phyloP scores from a whole-genome alignment of 768 basidiomycete genomes.

The Serendipita sp. region DNA sequence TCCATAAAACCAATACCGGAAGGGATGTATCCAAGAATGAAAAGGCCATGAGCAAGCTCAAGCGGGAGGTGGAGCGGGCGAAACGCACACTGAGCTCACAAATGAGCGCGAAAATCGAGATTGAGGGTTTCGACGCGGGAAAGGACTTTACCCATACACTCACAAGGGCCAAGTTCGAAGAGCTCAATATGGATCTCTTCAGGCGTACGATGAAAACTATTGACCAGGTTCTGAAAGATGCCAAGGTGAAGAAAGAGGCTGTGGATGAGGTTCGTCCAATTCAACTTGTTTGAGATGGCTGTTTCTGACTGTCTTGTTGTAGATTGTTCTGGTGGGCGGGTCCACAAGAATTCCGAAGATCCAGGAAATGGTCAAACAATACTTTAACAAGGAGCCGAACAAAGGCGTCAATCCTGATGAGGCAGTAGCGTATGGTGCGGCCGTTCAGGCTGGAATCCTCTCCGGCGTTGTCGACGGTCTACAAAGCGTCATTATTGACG shows the following conservation, averaged over 20 bases:
- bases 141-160: constrained; percentile 35
- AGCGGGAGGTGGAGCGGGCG: constrained; percentile 49
- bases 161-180: constrained; percentile 38
- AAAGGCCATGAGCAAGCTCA: constrained; percentile 35
- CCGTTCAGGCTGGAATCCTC: constrained; percentile 35
- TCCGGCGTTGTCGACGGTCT: constrained; percentile 30
- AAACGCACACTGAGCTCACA: constrained; percentile 43
- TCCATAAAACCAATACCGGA: constrained; percentile 30
- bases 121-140: constrained; percentile 35
- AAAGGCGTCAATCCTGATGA: constrained; percentile 40
- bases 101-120: constrained; percentile 31
- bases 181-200: constrained; percentile 38
- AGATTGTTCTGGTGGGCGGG: constrained; percentile 26
- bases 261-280: constrained; percentile 28
- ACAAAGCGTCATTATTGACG: constrained; percentile 32
- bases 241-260: constrained; percentile 33
- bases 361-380: constrained; percentile 34
- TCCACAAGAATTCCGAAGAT: constrained; percentile 40
- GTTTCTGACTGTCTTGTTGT: not conserved
- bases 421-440: constrained; percentile 40
- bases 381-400: constrained; percentile 36
- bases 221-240: constrained; percentile 37
- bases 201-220: constrained; percentile 38
- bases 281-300: not conserved
- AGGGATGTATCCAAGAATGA: constrained; percentile 29